Percentiles rank a stretch among this genome's conserved stretches.
phyloP scores from a whole-genome alignment of 352 stramenopile species.

The Phytophthora aleatoria region DNA sequence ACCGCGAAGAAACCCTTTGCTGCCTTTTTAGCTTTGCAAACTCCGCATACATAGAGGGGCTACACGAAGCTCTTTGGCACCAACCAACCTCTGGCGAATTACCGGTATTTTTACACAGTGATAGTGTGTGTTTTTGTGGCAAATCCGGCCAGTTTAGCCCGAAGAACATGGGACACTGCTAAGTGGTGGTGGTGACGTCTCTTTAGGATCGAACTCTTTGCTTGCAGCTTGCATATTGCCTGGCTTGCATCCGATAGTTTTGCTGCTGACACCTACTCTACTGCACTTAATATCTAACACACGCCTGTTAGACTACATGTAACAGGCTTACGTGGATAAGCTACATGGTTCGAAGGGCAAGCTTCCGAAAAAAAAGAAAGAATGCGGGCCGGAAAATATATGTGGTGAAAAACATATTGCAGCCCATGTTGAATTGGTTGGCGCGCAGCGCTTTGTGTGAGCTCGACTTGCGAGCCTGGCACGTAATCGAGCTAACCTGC shows the following conservation, averaged over 20 bases:
- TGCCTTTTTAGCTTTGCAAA: slow-evolving; percentile 22
- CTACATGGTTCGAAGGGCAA: too few species aligned
- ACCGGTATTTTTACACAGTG: too few species aligned
- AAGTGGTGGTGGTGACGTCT: background rate
- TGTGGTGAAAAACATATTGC: background rate
- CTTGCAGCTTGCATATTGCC: background rate
- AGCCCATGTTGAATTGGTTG: background rate
- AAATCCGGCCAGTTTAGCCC: slow-evolving; percentile 11
- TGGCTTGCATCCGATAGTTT: too few species aligned
- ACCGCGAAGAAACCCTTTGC: slow-evolving; percentile 9
- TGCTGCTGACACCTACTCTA: too few species aligned
- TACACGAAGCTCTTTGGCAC: background rate
- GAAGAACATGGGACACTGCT: slow-evolving; percentile 1
- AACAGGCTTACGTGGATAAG: too few species aligned
- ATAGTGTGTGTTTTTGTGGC: slow-evolving; percentile 9
- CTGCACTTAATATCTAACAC: too few species aligned
- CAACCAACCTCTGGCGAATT: background rate
- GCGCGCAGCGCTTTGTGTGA: background rate
- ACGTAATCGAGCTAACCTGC: too few species aligned
- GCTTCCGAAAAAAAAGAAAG: too few species aligned
- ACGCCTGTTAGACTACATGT: too few species aligned
- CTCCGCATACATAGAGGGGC: slow-evolving; percentile 17
- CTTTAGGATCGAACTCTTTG: background rate
- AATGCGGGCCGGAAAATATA: background rate
- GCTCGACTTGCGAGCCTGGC: background rate